Percentiles rank a stretch among this genome's conserved stretches.
Conservation (phyloP, 768 basidiomycete species). For the Naganishia vishniacii region DNA sequence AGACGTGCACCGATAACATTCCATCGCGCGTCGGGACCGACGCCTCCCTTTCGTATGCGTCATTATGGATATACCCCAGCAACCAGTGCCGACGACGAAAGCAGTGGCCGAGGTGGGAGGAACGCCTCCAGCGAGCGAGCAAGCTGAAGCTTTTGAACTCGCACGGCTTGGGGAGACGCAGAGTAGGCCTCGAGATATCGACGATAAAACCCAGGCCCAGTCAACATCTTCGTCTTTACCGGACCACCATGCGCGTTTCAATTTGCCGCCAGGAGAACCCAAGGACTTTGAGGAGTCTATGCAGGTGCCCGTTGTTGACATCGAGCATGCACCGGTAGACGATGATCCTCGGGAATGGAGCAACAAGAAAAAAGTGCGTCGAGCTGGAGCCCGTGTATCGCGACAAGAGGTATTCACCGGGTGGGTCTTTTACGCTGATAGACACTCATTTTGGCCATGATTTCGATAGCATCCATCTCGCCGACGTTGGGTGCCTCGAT, state of each 20-base stretch:
- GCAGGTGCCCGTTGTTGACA: conserved; percentile 38
- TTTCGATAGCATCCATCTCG: conserved; percentile 37
- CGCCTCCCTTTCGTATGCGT: too few species aligned
- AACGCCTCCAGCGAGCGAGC: conserved; percentile 2
- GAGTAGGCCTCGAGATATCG: background rate
- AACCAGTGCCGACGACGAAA: conserved; percentile 1
- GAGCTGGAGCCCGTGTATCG: background rate
- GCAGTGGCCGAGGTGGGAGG: background rate
- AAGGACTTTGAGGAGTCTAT: background rate
- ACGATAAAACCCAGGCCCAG: background rate
- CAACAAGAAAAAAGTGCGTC: conserved; percentile 38
- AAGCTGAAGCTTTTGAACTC: conserved; percentile 1
- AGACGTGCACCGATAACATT: too few species aligned
- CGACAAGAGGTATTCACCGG: too few species aligned
- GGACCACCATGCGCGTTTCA: conserved; percentile 35
- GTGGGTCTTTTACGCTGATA: conserved; percentile 17
- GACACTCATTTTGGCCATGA: conserved; percentile 32
- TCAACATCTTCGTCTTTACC: too few species aligned
- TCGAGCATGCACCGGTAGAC: conserved; percentile 50
- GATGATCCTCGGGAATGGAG: conserved; percentile 50
- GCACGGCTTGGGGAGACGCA: background rate
- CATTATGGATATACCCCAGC: conserved; percentile 11
- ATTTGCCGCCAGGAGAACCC: conserved; percentile 28
- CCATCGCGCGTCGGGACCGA: too few species aligned
- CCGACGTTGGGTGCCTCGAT: conserved; percentile 47